Conservation (phyloP, 768 basidiomycete genomes). For the Cubamyces sp. region DNA sequence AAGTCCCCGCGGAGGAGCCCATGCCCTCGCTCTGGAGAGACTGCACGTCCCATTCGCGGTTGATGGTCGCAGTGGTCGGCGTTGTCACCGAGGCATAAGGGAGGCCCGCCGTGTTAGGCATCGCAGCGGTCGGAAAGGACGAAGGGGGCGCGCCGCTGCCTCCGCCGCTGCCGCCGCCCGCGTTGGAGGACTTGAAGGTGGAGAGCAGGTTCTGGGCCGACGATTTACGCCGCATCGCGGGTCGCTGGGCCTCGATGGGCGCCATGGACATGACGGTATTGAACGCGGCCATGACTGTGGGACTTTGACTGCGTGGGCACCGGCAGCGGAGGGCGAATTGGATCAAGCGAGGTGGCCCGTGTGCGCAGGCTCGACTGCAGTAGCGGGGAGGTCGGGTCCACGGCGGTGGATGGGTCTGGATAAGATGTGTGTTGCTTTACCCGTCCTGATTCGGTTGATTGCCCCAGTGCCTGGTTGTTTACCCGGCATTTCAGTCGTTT, state of each 20-base stretch:
- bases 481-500: not conserved
- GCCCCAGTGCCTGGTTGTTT: not conserved
- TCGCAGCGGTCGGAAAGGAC: slow-evolving; percentile 26
- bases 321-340: slow-evolving; percentile 20
- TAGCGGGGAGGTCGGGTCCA: not conserved
- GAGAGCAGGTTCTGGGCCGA: slow-evolving; percentile 83
- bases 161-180: slow-evolving; percentile 1
- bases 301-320: slow-evolving; percentile 12
- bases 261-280: slow-evolving; percentile 33
- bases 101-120: slow-evolving; percentile 22
- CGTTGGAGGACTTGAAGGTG: slow-evolving; percentile 59
- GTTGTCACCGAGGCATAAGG: slow-evolving; percentile 29
- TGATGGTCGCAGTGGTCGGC: slow-evolving; percentile 38
- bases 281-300: slow-evolving; percentile 32
- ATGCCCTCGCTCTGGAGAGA: slow-evolving; percentile 57
- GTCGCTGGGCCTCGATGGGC: slow-evolving; percentile 38
- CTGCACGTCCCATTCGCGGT: slow-evolving; percentile 74
- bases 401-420: not conserved
- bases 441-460: not conserved
- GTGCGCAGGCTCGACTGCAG: not conserved
- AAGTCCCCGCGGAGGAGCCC: slow-evolving; percentile 19
- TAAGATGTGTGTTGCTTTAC: not conserved
- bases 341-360: slow-evolving; percentile 6
- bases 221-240: slow-evolving; percentile 80
- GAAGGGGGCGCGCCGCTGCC: slow-evolving; percentile 19